phyloP scores from a whole-genome alignment of 176 grass and related monocot species.

The Melocanna baccifera region DNA sequence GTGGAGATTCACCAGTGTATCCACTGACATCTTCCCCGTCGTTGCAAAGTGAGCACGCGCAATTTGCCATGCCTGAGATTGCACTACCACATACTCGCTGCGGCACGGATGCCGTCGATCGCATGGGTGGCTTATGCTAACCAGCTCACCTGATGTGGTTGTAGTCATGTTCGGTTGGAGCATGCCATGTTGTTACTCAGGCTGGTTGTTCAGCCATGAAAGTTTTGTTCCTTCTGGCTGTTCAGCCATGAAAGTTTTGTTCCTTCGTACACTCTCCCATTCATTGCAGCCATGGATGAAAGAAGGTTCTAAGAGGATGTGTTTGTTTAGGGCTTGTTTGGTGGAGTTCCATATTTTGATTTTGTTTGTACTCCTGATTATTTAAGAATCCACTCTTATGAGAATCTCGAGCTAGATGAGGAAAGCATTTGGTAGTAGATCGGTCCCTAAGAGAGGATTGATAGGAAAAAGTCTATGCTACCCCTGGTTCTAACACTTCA shows the following conservation, averaged over 20 bases:
- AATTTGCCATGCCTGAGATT: not conserved
- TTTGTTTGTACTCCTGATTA: too few species aligned
- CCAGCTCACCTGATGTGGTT: not conserved
- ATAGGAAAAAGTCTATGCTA: too few species aligned
- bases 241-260: not conserved
- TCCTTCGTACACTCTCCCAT: not conserved
- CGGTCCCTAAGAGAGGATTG: too few species aligned
- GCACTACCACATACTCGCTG: not conserved
- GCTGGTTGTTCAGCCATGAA: not conserved
- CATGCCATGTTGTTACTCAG: not conserved
- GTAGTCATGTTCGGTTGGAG: not conserved
- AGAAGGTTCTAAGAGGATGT: too few species aligned
- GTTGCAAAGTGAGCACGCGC: not conserved
- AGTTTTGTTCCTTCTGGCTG: not conserved
- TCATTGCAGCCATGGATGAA: not conserved
- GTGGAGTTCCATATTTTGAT: too few species aligned
- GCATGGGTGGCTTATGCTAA: not conserved
- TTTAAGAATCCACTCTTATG: too few species aligned
- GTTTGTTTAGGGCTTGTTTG: too few species aligned
- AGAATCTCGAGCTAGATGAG: too few species aligned
- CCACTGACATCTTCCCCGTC: not conserved
- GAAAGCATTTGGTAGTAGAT: too few species aligned
- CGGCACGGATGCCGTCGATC: too few species aligned
- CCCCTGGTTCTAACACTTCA: too few species aligned
- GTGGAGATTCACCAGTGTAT: conserved; percentile 50